Conservation (phyloP, 2,329 filamentous ascomycete species). For the Fusarium sp. region DNA sequence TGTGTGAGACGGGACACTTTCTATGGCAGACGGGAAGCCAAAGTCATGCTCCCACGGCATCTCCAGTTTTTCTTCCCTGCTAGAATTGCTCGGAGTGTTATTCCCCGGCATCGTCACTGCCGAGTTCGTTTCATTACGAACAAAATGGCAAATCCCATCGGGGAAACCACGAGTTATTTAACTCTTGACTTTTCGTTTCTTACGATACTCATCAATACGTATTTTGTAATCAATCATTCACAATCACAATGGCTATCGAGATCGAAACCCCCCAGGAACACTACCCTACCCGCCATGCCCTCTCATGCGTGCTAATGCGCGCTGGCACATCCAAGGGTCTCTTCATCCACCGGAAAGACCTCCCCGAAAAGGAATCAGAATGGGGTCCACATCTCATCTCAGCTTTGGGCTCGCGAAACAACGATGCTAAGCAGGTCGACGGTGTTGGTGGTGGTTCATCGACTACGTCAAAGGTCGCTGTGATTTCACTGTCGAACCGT, state of each 20-base stretch:
- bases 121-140: background rate
- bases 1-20: background rate
- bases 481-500: conserved; percentile 59
- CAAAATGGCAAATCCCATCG: background rate
- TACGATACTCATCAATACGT: background rate
- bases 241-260: conserved; percentile 21
- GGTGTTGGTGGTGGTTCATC: conserved; percentile 72
- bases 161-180: conserved; percentile 19
- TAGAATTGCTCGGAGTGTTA: background rate
- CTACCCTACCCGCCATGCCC: conserved; percentile 31
- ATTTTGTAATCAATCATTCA: background rate
- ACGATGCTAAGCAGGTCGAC: conserved; percentile 69
- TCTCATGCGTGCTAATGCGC: conserved; percentile 70
- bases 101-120: conserved; percentile 5
- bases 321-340: conserved; percentile 73
- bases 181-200: conserved; percentile 5
- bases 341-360: conserved; percentile 66
- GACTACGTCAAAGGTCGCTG: conserved; percentile 71
- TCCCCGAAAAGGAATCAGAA: conserved; percentile 59
- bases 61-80: conserved; percentile 9
- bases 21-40: background rate
- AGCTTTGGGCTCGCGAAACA: conserved; percentile 64
- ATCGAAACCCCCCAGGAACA: background rate
- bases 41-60: background rate
- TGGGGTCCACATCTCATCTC: conserved; percentile 67